Evolutionary conservation across 225 moss, liverwort and hornwort species (phyloP), one percentile per base, ranked within the genome.

Genomic region (Physcomitrium patens): DNA sequence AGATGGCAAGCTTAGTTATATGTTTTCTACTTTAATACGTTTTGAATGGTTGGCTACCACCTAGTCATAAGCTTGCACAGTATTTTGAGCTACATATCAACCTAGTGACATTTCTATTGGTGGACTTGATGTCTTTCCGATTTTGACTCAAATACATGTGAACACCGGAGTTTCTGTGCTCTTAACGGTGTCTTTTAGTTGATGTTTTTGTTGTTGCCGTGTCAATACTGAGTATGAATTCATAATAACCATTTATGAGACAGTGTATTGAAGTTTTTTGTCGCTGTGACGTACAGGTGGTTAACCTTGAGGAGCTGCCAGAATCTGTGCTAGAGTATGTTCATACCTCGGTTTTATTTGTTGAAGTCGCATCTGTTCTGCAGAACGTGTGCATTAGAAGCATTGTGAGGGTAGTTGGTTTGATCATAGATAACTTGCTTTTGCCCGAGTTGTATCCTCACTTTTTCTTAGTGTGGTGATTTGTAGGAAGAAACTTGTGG

Each of bases 281-380:
- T 67, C 44, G 67, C 24, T 45, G 67, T 59, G 28, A n/a, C 64
- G 53, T 78, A 75, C 83, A 97, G 96, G 94, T 97, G 41, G 94
- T 86, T 61, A 88, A 78, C 43, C 83, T 84, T 64, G 90, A 91
- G 66, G 96, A 94, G 78, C 79, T 94, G 71, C 92, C 94, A 41
- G 92, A 87, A 41, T 78, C 77, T 81, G 53, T 94, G 27, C 77
- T 81, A 45, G 94, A 94, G 96, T 97, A 77, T 89, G 96, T 83
- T 24, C 42, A 51, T 45, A 60, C 60, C 45, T 56, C 11, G 10
- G 28, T 28, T 27, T 48, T 60, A 54, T 20, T 77, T 6, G 17
- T 60, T 27, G 16, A 18, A 28, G 58, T 26, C 14, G 28, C 53
- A 10, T 46, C 43, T 50, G 10, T 31, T 62, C 37, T 50, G 31